Evolutionary conservation across 1,139 yeast genomes (phyloP).

Genomic region (Protomyces lactucae-debilis): DNA sequence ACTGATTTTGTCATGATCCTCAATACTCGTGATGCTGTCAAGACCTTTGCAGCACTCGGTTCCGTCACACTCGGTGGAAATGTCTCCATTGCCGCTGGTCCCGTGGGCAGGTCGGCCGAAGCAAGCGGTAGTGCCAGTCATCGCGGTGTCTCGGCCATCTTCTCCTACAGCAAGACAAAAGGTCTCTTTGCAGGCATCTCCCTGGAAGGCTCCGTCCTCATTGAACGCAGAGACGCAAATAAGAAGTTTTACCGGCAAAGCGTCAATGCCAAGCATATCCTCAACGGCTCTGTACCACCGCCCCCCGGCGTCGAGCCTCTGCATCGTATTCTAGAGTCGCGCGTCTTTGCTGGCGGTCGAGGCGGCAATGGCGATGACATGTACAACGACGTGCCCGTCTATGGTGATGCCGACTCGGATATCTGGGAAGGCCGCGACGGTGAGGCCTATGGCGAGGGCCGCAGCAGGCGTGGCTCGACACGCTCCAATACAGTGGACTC

Average conservation of each 20-base stretch:
- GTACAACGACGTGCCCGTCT: constrained; percentile 63
- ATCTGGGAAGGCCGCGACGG: constrained; percentile 30
- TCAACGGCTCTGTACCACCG: constrained; percentile 79
- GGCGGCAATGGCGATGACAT: constrained; percentile 59
- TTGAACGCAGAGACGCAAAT: constrained; percentile 95
- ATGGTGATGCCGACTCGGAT: constrained; percentile 42
- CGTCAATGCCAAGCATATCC: constrained; percentile 77
- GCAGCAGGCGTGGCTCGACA: constrained; percentile 28
- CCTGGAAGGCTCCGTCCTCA: constrained; percentile 87
- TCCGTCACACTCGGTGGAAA: constrained; percentile 94
- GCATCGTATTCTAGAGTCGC: constrained; percentile 76
- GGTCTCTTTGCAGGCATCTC: constrained; percentile 97
- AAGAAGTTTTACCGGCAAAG: constrained; percentile 85
- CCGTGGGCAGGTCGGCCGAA: constrained; percentile 94
- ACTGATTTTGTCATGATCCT: constrained; percentile 94
- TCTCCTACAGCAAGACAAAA: constrained; percentile 90
- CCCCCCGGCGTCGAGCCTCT: constrained; percentile 92
- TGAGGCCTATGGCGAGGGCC: constrained; percentile 32
- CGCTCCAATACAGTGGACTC: constrained; percentile 30
- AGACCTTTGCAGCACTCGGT: constrained; percentile 89
- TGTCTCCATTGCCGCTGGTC: constrained; percentile 96
- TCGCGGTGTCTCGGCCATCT: constrained; percentile 82
- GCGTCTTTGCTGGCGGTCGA: constrained; percentile 60
- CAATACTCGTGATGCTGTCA: constrained; percentile 81
- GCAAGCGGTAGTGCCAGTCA: constrained; percentile 95